Percentiles rank a stretch among this genome's conserved stretches.
These are phyloP conservation scores for Ascocoryne sarcoides DNA, from an alignment of 2,329 filamentous ascomycete genomes.

Conservation along the genomic window DNA sequence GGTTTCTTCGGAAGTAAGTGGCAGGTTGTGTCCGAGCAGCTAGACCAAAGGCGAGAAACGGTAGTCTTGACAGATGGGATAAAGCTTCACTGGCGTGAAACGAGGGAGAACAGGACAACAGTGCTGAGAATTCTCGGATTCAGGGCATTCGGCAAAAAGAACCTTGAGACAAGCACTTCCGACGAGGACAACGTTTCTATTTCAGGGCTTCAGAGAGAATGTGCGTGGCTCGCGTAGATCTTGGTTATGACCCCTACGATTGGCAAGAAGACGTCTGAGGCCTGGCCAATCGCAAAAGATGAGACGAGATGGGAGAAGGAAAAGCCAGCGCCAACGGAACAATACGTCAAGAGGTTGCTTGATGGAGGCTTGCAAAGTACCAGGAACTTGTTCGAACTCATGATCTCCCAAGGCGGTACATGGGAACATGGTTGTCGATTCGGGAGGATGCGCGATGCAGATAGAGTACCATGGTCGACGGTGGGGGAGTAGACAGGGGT, in stretches of 20 bases:
- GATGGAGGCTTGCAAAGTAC: constrained; percentile 10
- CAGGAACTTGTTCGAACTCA: constrained; percentile 27
- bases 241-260: constrained; percentile 36
- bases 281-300: constrained; percentile 35
- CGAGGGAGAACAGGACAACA: constrained; percentile 14
- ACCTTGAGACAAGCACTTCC: constrained; percentile 27
- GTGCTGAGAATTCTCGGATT: constrained; percentile 9
- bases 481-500: constrained; percentile 23
- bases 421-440: constrained; percentile 22
- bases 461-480: constrained; percentile 18
- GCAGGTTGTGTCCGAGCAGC: no score
- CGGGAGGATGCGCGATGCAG: constrained; percentile 29
- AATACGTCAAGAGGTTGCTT: constrained; percentile 23
- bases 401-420: constrained; percentile 22
- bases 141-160: constrained; percentile 17
- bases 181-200: constrained; percentile 27
- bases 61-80: constrained; percentile 17
- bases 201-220: constrained; percentile 32
- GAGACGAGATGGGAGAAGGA: constrained; percentile 20
- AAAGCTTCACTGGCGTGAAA: constrained; percentile 22
- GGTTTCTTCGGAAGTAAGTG: no score
- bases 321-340: constrained; percentile 23
- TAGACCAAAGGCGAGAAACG: constrained; percentile 13
- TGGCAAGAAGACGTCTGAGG: constrained; percentile 30
- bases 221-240: constrained; percentile 35